phyloP scores from a whole-genome alignment of 1,284 basidiomycete genomes.

The Golubevia pallescens region DNA sequence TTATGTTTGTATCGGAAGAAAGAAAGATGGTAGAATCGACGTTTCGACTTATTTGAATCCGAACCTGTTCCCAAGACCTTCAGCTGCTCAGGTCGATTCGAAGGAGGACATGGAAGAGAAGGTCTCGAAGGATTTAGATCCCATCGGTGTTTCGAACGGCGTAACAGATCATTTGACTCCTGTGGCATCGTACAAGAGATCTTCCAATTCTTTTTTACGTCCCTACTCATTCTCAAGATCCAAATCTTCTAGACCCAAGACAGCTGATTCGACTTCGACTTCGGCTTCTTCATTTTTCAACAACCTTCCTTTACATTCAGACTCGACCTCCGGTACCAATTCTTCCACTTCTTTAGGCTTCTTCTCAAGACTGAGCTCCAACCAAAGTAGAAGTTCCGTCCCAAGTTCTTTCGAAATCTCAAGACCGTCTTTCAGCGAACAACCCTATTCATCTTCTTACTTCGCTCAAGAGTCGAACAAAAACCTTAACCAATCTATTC shows the following conservation, averaged over 20 bases:
- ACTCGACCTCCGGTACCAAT: not conserved
- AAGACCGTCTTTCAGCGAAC: too few species aligned
- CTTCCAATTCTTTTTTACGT: not conserved
- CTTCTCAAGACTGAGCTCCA: not conserved
- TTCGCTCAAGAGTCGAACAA: too few species aligned
- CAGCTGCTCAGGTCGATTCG: not conserved
- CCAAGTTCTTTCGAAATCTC: not conserved
- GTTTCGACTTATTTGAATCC: slow-evolving; percentile 6
- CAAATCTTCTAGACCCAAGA: not conserved
- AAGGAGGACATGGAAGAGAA: not conserved
- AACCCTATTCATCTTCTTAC: too few species aligned
- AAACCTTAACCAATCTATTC: too few species aligned
- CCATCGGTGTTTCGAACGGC: not conserved
- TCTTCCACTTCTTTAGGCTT: not conserved
- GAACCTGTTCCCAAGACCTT: not conserved
- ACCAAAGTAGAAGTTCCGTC: not conserved
- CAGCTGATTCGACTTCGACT: too few species aligned
- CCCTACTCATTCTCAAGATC: not conserved
- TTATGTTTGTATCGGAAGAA: slow-evolving; percentile 7
- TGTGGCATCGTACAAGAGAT: not conserved
- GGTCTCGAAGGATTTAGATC: not conserved
- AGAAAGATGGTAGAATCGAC: slow-evolving; percentile 7
- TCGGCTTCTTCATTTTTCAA: too few species aligned
- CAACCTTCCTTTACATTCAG: not conserved
- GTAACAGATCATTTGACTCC: not conserved